Percentiles rank a stretch among this genome's conserved stretches.
phyloP scores from a whole-genome alignment of 768 basidiomycete genomes.

The Pholiota conissans region DNA sequence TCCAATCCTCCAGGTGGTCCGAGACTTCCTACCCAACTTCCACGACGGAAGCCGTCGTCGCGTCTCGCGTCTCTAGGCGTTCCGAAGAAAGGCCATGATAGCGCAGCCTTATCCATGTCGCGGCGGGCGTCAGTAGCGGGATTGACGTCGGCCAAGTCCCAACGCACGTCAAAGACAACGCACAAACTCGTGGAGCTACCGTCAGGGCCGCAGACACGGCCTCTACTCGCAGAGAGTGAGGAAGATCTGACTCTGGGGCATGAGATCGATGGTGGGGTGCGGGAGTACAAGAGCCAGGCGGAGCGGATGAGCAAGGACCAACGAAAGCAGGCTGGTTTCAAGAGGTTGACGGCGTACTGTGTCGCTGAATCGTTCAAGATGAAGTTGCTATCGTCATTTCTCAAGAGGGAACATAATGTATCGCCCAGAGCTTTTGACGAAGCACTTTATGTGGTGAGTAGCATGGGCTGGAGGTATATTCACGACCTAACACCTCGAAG shows the following conservation, averaged over 20 bases:
- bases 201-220: constrained; percentile 85
- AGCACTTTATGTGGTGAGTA: constrained; percentile 84
- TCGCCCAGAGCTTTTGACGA: constrained; percentile 87
- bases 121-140: constrained; percentile 42
- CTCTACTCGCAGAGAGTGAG: constrained; percentile 49
- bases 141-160: constrained; percentile 49
- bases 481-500: constrained; percentile 34
- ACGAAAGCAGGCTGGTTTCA: constrained; percentile 77
- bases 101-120: constrained; percentile 17
- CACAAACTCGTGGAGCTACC: constrained; percentile 91
- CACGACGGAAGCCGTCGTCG: constrained; percentile 29
- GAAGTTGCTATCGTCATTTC: constrained; percentile 79
- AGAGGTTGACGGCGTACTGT: constrained; percentile 87
- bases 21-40: constrained; percentile 27
- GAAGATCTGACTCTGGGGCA: constrained; percentile 52
- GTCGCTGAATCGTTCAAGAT: constrained; percentile 83
- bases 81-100: constrained; percentile 20
- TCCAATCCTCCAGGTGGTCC: constrained; percentile 11
- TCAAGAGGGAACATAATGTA: constrained; percentile 94
- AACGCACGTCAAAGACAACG: constrained; percentile 86
- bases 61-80: constrained; percentile 29
- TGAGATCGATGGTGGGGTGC: constrained; percentile 64
- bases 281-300: constrained; percentile 81
- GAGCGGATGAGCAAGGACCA: constrained; percentile 90
- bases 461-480: background rate